Base-by-base conservation (phyloP, 208 protist species). In the Crithidia fasciculata region DNA sequence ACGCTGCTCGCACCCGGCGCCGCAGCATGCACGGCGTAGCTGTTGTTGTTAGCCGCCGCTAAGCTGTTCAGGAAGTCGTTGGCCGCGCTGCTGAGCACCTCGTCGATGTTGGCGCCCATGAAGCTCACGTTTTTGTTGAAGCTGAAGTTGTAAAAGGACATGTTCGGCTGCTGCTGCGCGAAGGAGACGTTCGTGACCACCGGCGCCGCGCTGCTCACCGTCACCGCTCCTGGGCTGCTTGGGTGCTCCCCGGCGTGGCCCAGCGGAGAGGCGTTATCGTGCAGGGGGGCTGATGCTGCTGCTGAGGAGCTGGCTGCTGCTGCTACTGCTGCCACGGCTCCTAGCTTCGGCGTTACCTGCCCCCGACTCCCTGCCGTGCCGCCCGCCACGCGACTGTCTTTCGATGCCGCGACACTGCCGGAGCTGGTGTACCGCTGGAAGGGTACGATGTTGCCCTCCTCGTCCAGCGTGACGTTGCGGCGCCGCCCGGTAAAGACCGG, bases 81-180 rank as follows among this genome's bases (percentile, higher is more conserved):
- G 8, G 86, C 86, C 5, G 82, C 86, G 70, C 77, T 80, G 65
- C 78, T 78, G 18, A 91, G 83, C 10, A 81, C 80, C 57, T 85
- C 80, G 60, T 84, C 79, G 53, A 85, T 67, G 73, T 81, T 84
- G 45, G 71, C 71, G 0, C 81, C 81, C 78, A 89, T 77, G 63
- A 86, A 84, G 62, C 84, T 89, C 49, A 89, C 62, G 73, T 86
- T 85, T 57, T 80, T 80, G 69, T 80, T 81, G 62, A 89, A 80
- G 75, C 84, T 86, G 62, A 74, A 82, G 66, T 85, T 85, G 64
- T 71, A 81, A 69, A 89, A 83, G 59, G 74, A 79, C 44, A 74
- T 53, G 71, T 77, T 78, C 54, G 36, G 50, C 12, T 52, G 58
- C 50, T 50, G 64, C 39, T 57, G 69, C 0, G 64, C 50, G 58